Evolutionary conservation across 164 flowering plant genomes (phyloP).

Genomic region (Stephania japonica): DNA sequence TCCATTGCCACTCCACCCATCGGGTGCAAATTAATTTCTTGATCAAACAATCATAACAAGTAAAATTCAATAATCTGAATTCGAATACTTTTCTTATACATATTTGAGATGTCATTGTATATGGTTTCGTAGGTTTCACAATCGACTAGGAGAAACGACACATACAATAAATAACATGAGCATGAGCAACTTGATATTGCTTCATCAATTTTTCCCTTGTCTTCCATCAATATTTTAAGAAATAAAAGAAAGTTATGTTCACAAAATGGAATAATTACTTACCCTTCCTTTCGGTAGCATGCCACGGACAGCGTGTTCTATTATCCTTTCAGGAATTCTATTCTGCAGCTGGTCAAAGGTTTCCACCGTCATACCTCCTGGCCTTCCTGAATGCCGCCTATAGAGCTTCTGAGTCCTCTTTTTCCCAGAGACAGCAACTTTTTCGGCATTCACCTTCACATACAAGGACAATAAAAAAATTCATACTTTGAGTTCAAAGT

Average conservation of each 20-base stretch:
- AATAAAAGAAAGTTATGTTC: not conserved
- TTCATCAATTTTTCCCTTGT: not conserved
- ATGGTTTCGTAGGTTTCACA: not conserved
- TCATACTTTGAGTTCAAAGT: too few relatives aligned
- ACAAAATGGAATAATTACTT: conserved; percentile 23
- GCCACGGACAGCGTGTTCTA: conserved; percentile 98
- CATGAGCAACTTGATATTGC: not conserved
- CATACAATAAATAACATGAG: too few relatives aligned
- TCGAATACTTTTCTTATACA: too few relatives aligned
- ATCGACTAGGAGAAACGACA: not conserved
- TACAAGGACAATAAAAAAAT: conserved; percentile 15
- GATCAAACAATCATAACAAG: not conserved
- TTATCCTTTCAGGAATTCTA: conserved; percentile 95
- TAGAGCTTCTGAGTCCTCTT: conserved; percentile 91
- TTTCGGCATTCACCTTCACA: conserved; percentile 85
- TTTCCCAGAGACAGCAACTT: conserved; percentile 95
- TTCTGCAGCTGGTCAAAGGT: conserved; percentile 93
- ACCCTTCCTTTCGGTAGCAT: conserved; percentile 99
- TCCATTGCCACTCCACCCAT: too few relatives aligned
- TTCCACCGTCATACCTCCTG: conserved; percentile 97
- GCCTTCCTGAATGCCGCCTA: conserved; percentile 98
- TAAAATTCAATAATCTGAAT: not conserved
- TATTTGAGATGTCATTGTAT: not conserved
- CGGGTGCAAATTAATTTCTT: not conserved
- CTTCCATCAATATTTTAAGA: not conserved